Percentiles rank a stretch among this genome's conserved stretches.
phyloP scores from a whole-genome alignment of 2,329 filamentous ascomycete species.

The Botrytis byssoidea region DNA sequence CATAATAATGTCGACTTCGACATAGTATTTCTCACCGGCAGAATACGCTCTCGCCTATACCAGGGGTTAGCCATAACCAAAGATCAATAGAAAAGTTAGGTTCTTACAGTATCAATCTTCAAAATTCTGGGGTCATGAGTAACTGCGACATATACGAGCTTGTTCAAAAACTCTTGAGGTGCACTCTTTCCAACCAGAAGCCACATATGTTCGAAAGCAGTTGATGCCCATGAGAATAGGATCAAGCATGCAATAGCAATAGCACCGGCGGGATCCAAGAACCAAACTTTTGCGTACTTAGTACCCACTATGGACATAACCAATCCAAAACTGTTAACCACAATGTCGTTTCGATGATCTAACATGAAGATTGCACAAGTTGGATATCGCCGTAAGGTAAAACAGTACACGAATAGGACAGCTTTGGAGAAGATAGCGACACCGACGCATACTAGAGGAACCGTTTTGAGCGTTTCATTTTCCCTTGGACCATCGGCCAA shows the following conservation, averaged over 20 bases:
- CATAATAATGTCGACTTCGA: slow-evolving; percentile 97
- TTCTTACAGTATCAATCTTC: slow-evolving; percentile 73
- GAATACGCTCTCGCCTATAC: slow-evolving; percentile 19
- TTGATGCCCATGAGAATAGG: slow-evolving; percentile 75
- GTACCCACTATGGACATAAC: slow-evolving; percentile 87
- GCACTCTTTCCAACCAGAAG: slow-evolving; percentile 87
- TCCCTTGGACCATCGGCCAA: slow-evolving; percentile 53
- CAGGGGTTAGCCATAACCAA: neutral
- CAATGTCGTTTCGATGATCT: slow-evolving; percentile 94
- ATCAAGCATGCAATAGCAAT: slow-evolving; percentile 80
- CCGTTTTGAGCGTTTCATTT: slow-evolving; percentile 57
- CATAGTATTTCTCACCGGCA: slow-evolving; percentile 63
- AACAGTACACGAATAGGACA: slow-evolving; percentile 84
- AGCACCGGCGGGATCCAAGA: slow-evolving; percentile 91
- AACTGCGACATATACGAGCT: slow-evolving; percentile 94
- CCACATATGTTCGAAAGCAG: slow-evolving; percentile 85
- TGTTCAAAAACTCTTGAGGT: slow-evolving; percentile 80
- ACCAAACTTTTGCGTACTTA: slow-evolving; percentile 73
- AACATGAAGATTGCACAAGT: slow-evolving; percentile 93
- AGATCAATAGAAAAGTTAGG: neutral
- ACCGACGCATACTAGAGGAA: slow-evolving; percentile 73
- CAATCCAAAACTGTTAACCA: slow-evolving; percentile 93
- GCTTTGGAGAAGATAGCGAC: slow-evolving; percentile 86
- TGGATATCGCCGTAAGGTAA: slow-evolving; percentile 82
- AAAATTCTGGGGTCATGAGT: slow-evolving; percentile 80